phyloP scores from a whole-genome alignment of 345 rosid genomes.

The Sonneratia alba region DNA sequence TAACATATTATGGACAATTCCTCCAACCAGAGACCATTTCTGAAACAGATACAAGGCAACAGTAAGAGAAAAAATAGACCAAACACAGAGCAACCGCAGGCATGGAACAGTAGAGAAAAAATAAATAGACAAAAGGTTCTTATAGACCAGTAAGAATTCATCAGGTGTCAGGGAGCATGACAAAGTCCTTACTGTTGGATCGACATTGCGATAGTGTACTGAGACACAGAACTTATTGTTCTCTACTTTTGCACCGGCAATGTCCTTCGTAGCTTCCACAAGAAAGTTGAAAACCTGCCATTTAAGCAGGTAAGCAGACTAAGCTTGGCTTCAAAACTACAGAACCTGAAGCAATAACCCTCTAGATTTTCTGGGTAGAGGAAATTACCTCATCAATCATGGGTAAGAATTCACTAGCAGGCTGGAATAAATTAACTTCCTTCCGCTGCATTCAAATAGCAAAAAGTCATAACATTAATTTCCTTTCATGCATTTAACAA shows the following conservation, averaged over 20 bases:
- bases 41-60: constrained; percentile 16
- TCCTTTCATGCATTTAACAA: neutral
- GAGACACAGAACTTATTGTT: constrained; percentile 86
- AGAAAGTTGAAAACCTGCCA: constrained; percentile 59
- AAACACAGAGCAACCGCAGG: too few relatives aligned
- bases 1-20: constrained; percentile 4
- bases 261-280: constrained; percentile 45
- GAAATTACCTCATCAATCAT: constrained; percentile 30
- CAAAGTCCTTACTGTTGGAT: constrained; percentile 37
- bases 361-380: neutral
- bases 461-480: neutral
- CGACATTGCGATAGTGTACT: constrained; percentile 93
- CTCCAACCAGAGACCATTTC: constrained; percentile 37
- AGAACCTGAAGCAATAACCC: neutral
- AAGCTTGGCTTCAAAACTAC: neutral
- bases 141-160: neutral
- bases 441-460: constrained; percentile 18
- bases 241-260: constrained; percentile 73
- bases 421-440: constrained; percentile 38
- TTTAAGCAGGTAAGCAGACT: neutral
- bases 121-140: constrained; percentile 1
- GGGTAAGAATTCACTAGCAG: constrained; percentile 40
- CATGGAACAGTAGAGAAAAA: neutral
- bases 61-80: too few relatives aligned
- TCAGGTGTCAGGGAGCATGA: neutral